Conservation (phyloP, 768 basidiomycete species). For the Lactarius akahatsu region DNA sequence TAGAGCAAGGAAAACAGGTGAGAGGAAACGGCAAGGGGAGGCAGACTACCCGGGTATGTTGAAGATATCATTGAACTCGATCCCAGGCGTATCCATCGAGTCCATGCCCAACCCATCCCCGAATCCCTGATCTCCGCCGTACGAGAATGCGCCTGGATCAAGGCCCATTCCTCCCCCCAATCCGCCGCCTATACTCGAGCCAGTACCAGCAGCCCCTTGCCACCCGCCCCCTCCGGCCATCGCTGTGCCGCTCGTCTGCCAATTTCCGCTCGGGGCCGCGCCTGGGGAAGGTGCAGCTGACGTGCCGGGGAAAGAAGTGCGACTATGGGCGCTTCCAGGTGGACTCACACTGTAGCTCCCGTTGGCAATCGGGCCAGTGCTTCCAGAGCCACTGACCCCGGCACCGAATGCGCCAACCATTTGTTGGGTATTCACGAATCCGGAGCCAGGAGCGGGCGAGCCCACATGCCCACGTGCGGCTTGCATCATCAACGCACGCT, state of each 20-base stretch:
- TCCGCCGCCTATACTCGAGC: conserved; percentile 18
- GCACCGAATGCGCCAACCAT: conserved; percentile 23
- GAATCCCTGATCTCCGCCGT: conserved; percentile 23
- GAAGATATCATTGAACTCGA: conserved; percentile 30
- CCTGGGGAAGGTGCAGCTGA: conserved; percentile 25
- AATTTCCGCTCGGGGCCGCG: conserved; percentile 18
- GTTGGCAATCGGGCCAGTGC: conserved; percentile 11
- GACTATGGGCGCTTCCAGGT: conserved; percentile 27
- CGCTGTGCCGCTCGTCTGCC: conserved; percentile 14
- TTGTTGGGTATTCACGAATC: conserved; percentile 25
- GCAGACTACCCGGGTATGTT: conserved; percentile 23
- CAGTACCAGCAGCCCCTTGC: conserved; percentile 6
- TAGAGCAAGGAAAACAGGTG: neutral
- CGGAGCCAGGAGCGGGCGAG: conserved; percentile 16
- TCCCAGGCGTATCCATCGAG: conserved; percentile 26
- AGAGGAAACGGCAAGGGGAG: too few relatives aligned
- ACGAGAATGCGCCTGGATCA: conserved; percentile 18
- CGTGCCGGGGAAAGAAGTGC: conserved; percentile 25
- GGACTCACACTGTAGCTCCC: conserved; percentile 28
- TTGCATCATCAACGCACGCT: conserved; percentile 26
- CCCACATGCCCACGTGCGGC: conserved; percentile 6
- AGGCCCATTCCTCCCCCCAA: conserved; percentile 21
- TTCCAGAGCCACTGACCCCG: conserved; percentile 13
- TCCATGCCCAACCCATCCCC: conserved; percentile 25
- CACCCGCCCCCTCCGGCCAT: conserved; percentile 15